These are phyloP conservation scores for Wickerhamomyces alni DNA, from an alignment of 805 yeast genomes.

Conservation along the genomic window DNA sequence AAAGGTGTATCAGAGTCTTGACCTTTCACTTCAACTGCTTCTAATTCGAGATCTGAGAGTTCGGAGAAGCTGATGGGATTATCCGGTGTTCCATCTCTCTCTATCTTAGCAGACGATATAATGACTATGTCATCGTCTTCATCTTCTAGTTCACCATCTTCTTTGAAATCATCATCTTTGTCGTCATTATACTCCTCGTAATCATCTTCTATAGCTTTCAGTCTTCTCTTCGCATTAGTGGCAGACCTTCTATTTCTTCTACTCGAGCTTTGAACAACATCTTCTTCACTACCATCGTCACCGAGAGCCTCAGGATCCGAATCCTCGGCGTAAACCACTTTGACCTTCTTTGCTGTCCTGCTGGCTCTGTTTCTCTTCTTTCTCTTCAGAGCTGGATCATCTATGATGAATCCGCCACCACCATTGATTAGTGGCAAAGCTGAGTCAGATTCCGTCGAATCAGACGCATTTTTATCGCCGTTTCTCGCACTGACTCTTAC, in stretches of 20 bases:
- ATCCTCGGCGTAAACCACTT: conserved; percentile 5
- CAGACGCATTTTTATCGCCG: not conserved
- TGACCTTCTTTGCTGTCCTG: not conserved
- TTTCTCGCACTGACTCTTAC: not conserved
- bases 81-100: conserved; percentile 8
- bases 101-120: conserved; percentile 1
- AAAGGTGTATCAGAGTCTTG: conserved; percentile 25
- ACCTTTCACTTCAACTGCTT: conserved; percentile 12
- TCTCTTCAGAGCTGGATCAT: conserved; percentile 20
- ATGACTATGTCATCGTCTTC: conserved; percentile 24
- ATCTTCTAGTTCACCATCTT: conserved; percentile 16
- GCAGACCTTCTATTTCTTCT: conserved; percentile 23
- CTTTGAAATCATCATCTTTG: conserved; percentile 20
- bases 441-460: not conserved
- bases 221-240: conserved; percentile 20
- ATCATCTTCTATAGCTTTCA: conserved; percentile 24
- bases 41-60: conserved; percentile 13
- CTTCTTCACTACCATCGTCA: too few relatives aligned
- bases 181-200: conserved; percentile 28
- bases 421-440: conserved; percentile 8
- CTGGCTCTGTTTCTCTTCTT: not conserved
- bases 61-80: conserved; percentile 15
- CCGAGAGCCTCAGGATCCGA: conserved; percentile 4
- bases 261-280: not conserved
- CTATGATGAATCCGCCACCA: conserved; percentile 24